phyloP scores from a whole-genome alignment of 2,329 filamentous ascomycete genomes.

The Colletotrichum camelliae region DNA sequence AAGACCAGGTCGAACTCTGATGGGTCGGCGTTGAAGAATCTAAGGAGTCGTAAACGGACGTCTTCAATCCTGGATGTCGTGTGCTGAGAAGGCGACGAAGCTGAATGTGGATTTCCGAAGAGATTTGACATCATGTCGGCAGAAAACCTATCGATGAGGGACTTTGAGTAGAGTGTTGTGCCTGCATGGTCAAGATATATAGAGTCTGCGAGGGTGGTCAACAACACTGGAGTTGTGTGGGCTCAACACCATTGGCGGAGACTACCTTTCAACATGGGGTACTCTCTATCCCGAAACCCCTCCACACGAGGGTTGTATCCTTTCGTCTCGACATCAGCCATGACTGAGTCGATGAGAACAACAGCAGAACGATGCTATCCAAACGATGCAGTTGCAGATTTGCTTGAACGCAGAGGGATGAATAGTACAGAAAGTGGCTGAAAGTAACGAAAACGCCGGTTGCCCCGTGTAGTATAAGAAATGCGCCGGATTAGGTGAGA shows the following conservation, averaged over 20 bases:
- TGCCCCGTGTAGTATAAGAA: neutral
- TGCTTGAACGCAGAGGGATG: neutral
- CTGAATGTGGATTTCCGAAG: constrained; percentile 92
- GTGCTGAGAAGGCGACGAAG: constrained; percentile 79
- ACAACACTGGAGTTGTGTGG: constrained; percentile 5
- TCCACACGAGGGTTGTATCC: constrained; percentile 66
- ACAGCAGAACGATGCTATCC: neutral
- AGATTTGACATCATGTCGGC: constrained; percentile 79
- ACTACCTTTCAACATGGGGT: constrained; percentile 72
- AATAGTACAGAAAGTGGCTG: neutral
- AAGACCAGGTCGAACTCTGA: constrained; percentile 87
- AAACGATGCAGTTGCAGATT: neutral
- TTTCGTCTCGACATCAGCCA: constrained; percentile 1
- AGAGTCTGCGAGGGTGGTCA: constrained; percentile 55
- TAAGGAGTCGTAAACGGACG: constrained; percentile 71
- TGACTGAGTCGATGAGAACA: neutral
- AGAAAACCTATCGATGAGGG: constrained; percentile 80
- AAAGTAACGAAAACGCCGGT: neutral
- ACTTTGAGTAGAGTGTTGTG: constrained; percentile 84
- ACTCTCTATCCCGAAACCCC: constrained; percentile 63
- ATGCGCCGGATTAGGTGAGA: constrained; percentile 10
- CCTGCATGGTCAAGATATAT: constrained; percentile 94
- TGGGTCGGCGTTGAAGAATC: constrained; percentile 83
- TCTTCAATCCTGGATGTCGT: constrained; percentile 79
- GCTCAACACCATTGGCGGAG: neutral